phyloP scores from a whole-genome alignment of 768 basidiomycete species.

The Pleurotus giganteus region DNA sequence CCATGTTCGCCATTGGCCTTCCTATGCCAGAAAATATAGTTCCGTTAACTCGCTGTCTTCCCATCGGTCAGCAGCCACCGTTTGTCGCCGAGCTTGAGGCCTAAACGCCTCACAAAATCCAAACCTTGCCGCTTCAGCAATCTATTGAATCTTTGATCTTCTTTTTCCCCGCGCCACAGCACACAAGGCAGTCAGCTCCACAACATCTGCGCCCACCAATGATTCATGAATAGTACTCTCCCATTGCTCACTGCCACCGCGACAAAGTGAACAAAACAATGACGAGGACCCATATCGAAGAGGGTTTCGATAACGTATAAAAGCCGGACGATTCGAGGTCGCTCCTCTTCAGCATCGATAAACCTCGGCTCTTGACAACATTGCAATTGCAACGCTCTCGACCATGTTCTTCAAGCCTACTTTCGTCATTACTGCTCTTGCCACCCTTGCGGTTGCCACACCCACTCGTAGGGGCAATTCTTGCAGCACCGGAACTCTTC shows the following conservation, averaged over 20 bases:
- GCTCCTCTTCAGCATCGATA: background rate
- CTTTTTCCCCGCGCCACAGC: too few species aligned
- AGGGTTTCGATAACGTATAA: background rate
- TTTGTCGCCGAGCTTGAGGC: too few species aligned
- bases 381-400: background rate
- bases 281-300: background rate
- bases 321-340: background rate
- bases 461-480: constrained; percentile 12
- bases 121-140: too few species aligned
- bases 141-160: too few species aligned
- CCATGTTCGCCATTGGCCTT: too few species aligned
- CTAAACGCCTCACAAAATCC: too few species aligned
- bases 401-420: constrained; percentile 12
- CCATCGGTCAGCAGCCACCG: too few species aligned
- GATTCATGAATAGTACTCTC: too few species aligned
- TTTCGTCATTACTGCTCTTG: constrained; percentile 12
- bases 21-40: too few species aligned
- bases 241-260: background rate
- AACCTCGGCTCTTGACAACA: background rate
- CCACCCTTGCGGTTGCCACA: constrained; percentile 19
- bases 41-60: too few species aligned
- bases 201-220: too few species aligned
- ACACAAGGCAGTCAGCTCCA: too few species aligned
- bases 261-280: background rate
- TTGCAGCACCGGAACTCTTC: constrained; percentile 18